Evolutionary conservation across 73 alveolate genomes (phyloP).

Genomic region (Paramecium octaurelia): DNA sequence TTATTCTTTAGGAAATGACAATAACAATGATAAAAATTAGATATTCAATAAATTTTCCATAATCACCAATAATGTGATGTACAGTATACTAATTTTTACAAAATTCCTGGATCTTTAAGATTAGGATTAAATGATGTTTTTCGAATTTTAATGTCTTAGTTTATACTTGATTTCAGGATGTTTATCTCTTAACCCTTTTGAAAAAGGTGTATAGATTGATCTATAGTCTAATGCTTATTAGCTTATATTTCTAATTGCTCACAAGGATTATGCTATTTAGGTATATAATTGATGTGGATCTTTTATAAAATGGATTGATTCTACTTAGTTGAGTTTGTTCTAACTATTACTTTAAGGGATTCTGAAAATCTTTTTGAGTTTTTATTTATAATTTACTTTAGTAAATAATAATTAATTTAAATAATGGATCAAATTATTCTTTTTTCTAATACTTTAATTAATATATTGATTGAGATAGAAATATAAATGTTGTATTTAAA

Average conservation of each 20-base stretch:
- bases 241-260: no score
- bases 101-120: constrained; percentile 97
- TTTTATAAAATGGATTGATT: no score
- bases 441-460: not conserved
- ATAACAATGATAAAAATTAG: constrained; percentile 95
- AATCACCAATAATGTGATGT: constrained; percentile 96
- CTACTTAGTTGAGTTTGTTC: no score
- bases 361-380: not conserved
- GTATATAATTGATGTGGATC: no score
- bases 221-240: no score
- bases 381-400: not conserved
- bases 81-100: constrained; percentile 86
- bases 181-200: constrained; percentile 65
- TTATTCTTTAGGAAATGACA: constrained; percentile 92
- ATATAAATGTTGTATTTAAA: not conserved
- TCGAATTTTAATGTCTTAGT: constrained; percentile 90
- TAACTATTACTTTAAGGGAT: no score
- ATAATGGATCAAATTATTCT: not conserved
- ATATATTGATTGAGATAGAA: not conserved
- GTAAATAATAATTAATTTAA: not conserved
- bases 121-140: constrained; percentile 91
- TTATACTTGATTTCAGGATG: constrained; percentile 93
- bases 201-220: no score
- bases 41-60: constrained; percentile 97
- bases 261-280: no score